Percentiles rank a stretch among this genome's conserved stretches.
These are phyloP conservation scores for Magnusiomyces ingens DNA, from an alignment of 1,139 yeast species.

Conservation along the genomic window DNA sequence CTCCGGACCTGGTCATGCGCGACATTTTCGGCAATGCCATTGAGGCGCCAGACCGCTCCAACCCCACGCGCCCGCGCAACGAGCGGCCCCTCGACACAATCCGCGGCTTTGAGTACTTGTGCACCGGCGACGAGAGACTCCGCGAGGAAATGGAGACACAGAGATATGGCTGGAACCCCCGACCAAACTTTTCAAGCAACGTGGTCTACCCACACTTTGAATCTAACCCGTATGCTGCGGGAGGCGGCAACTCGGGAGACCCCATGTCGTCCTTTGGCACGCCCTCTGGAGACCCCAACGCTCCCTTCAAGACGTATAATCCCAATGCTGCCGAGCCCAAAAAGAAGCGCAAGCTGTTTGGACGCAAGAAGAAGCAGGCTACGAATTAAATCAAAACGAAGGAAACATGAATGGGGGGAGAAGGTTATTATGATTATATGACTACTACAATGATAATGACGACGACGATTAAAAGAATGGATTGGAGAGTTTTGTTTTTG, in stretches of 20 bases:
- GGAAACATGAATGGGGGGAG: no score
- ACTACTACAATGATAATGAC: no score
- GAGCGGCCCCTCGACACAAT: slow-evolving; percentile 96
- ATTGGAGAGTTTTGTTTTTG: no score
- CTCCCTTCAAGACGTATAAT: slow-evolving; percentile 54
- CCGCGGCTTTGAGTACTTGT: slow-evolving; percentile 83
- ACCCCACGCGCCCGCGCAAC: slow-evolving; percentile 85
- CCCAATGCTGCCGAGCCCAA: slow-evolving; percentile 42
- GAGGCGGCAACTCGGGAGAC: slow-evolving; percentile 13
- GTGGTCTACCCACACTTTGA: slow-evolving; percentile 31
- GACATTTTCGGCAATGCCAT: slow-evolving; percentile 85
- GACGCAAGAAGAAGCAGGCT: slow-evolving; percentile 50
- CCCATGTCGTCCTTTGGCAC: slow-evolving; percentile 31
- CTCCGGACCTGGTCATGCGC: slow-evolving; percentile 42
- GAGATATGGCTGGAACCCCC: slow-evolving; percentile 69
- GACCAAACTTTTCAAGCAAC: slow-evolving; percentile 42
- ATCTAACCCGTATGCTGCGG: slow-evolving; percentile 34
- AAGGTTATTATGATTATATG: no score
- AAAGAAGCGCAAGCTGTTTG: slow-evolving; percentile 70
- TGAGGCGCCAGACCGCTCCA: slow-evolving; percentile 69
- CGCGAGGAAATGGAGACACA: slow-evolving; percentile 75
- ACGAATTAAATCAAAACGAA: not conserved
- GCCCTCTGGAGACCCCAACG: slow-evolving; percentile 43
- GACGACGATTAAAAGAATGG: no score
- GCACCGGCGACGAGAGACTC: slow-evolving; percentile 76